Conservation (phyloP, 495 filamentous ascomycete species). For the Talaromyces thailandensis region DNA sequence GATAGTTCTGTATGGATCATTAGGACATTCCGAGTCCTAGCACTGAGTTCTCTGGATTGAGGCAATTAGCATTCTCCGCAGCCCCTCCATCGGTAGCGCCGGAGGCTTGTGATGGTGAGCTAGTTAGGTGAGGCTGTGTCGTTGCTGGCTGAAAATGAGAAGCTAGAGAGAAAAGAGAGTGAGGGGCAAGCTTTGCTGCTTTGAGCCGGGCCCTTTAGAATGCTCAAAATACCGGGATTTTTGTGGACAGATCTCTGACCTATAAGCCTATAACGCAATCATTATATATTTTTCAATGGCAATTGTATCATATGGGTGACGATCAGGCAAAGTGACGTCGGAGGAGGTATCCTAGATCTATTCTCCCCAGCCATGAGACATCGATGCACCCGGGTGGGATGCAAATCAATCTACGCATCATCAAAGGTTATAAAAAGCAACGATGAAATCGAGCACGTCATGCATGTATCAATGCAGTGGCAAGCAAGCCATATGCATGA, state of each 20-base stretch:
- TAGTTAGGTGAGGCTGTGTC: neutral
- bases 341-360: neutral
- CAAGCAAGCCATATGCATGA: neutral
- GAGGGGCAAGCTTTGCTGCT: neutral
- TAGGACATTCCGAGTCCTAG: neutral
- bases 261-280: neutral
- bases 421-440: neutral
- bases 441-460: neutral
- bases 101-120: conserved; percentile 1
- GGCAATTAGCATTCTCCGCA: neutral
- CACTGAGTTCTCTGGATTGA: neutral
- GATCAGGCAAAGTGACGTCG: neutral
- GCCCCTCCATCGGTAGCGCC: neutral
- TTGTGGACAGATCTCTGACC: neutral
- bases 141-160: neutral
- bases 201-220: neutral
- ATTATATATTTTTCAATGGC: neutral
- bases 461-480: neutral
- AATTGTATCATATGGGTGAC: neutral
- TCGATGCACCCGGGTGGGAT: neutral
- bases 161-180: neutral
- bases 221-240: neutral
- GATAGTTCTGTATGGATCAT: neutral
- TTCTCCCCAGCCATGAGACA: neutral
- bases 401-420: neutral